A percentile compares a stretch with the other conserved stretches of the same genome.
Evolutionary conservation across 1,139 yeast genomes (phyloP).

Genomic region (Candida gigantensis): DNA sequence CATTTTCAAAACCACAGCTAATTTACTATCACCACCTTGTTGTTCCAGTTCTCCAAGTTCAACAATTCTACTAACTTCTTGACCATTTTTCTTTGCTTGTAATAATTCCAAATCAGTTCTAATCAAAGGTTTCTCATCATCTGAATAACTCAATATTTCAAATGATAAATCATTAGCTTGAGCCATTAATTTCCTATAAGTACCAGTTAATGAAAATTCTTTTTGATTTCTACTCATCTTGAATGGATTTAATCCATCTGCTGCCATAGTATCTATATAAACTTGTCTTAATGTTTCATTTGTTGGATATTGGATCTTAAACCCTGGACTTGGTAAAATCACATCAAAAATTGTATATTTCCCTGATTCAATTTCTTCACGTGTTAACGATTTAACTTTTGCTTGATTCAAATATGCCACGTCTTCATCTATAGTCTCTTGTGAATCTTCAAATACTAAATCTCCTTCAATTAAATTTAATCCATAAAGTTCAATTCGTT

Average conservation of each 20-base stretch:
- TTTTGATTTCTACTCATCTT: constrained; percentile 81
- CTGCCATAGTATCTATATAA: constrained; percentile 73
- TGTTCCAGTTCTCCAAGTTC: constrained; percentile 36
- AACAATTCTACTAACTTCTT: constrained; percentile 21
- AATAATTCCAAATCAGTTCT: constrained; percentile 80
- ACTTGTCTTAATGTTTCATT: constrained; percentile 60
- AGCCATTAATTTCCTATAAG: constrained; percentile 76
- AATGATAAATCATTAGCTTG: constrained; percentile 68
- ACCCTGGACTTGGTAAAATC: constrained; percentile 94
- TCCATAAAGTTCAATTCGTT: constrained; percentile 73
- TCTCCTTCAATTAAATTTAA: constrained; percentile 77
- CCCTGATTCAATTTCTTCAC: constrained; percentile 64
- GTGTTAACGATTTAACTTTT: constrained; percentile 70
- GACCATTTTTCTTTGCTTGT: constrained; percentile 37
- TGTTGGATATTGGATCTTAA: constrained; percentile 78
- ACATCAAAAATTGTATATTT: constrained; percentile 75
- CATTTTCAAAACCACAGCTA: constrained; percentile 75
- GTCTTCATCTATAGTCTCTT: constrained; percentile 64
- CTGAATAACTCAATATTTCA: constrained; percentile 60
- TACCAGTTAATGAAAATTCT: constrained; percentile 90
- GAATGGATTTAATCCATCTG: constrained; percentile 81
- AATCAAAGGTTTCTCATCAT: constrained; percentile 68
- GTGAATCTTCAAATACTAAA: constrained; percentile 58
- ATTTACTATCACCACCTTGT: constrained; percentile 46
- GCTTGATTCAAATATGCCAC: constrained; percentile 52